These are phyloP conservation scores for Colletotrichum zoysiae DNA, from an alignment of 2,329 filamentous ascomycete species.

Conservation along the genomic window DNA sequence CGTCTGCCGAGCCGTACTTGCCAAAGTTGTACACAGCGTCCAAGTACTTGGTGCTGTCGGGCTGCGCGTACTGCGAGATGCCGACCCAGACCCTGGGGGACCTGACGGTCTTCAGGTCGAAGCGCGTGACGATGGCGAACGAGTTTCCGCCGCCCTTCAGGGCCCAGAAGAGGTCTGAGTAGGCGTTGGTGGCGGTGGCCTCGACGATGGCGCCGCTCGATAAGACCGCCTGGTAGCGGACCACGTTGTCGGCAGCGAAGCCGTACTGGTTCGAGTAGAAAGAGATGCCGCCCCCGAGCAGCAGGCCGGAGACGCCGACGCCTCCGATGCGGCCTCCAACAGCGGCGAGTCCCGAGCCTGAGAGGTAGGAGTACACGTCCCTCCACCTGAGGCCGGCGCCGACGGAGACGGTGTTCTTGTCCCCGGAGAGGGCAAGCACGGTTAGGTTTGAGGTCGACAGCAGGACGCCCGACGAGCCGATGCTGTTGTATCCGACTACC, in stretches of 20 bases:
- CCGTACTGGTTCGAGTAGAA: conserved; percentile 49
- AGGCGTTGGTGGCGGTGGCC: conserved; percentile 49
- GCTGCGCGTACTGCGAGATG: conserved; percentile 35
- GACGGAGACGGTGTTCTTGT: conserved; percentile 47
- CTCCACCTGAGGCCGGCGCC: conserved; percentile 50
- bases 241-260: conserved; percentile 47
- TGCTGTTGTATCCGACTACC: conserved; percentile 46
- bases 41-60: conserved; percentile 33
- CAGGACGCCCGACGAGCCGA: conserved; percentile 47
- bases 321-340: conserved; percentile 48
- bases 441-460: conserved; percentile 54
- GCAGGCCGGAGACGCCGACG: conserved; percentile 48
- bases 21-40: conserved; percentile 44
- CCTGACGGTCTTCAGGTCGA: conserved; percentile 45
- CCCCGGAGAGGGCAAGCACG: conserved; percentile 47
- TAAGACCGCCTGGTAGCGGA: conserved; percentile 58
- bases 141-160: conserved; percentile 53
- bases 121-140: conserved; percentile 53
- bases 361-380: conserved; percentile 47
- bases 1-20: conserved; percentile 35
- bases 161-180: conserved; percentile 53
- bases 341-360: conserved; percentile 44
- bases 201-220: conserved; percentile 54
- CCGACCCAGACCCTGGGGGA: conserved; percentile 35
- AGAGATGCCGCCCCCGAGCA: conserved; percentile 51